These are phyloP conservation scores for Cutaneotrichosporon sp. DNA, from an alignment of 1,284 basidiomycete species.

Conservation along the genomic window DNA sequence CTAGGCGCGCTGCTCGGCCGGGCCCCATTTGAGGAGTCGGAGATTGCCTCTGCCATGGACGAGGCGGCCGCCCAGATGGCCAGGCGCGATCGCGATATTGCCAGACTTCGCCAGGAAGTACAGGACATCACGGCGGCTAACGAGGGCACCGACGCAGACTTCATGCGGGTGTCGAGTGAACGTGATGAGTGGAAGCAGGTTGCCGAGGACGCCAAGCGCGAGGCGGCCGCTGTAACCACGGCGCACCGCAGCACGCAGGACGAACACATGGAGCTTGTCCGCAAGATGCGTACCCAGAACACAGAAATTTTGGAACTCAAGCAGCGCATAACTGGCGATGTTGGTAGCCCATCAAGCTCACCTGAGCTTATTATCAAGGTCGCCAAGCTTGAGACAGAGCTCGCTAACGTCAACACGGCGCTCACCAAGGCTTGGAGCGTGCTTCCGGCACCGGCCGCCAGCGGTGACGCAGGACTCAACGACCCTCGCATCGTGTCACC, in stretches of 20 bases:
- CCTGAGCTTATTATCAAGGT: slow-evolving; percentile 30
- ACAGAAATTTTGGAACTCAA: slow-evolving; percentile 32
- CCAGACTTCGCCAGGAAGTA: slow-evolving; percentile 32
- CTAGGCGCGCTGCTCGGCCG: slow-evolving; percentile 14
- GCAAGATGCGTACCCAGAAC: slow-evolving; percentile 29
- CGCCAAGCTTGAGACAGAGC: slow-evolving; percentile 53
- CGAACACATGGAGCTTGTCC: slow-evolving; percentile 22
- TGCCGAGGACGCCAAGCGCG: slow-evolving; percentile 55
- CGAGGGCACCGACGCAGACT: slow-evolving; percentile 60
- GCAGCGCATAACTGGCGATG: not conserved
- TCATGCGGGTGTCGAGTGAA: slow-evolving; percentile 61
- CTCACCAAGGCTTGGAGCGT: slow-evolving; percentile 73
- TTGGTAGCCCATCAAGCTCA: not conserved
- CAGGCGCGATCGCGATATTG: slow-evolving; percentile 15
- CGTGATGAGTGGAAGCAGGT: slow-evolving; percentile 59
- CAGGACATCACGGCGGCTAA: slow-evolving; percentile 51
- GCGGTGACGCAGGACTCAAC: slow-evolving; percentile 63
- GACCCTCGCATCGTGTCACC: slow-evolving; percentile 58
- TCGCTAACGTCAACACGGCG: slow-evolving; percentile 61
- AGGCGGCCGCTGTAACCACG: not conserved
- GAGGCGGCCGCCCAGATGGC: slow-evolving; percentile 3
- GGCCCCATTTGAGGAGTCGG: not conserved
- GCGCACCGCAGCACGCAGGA: slow-evolving; percentile 11
- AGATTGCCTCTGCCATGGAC: slow-evolving; percentile 8
- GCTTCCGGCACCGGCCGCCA: slow-evolving; percentile 73